These are phyloP conservation scores for Sarcocystis neurona DNA, from an alignment of 169 alveolate species.

Conservation along the genomic window DNA sequence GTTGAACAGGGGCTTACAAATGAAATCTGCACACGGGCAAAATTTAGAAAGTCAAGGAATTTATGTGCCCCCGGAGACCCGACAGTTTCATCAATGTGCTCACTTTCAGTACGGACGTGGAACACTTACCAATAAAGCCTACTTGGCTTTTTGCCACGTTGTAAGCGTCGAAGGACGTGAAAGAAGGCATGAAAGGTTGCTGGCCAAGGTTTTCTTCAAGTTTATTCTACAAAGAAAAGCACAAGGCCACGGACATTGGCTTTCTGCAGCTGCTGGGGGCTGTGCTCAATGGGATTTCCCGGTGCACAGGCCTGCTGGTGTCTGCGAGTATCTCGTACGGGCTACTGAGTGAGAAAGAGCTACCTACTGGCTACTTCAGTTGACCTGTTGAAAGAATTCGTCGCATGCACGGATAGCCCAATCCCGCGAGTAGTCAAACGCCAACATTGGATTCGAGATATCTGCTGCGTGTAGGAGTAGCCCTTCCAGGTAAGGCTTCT, in stretches of 20 bases:
- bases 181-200: constrained; percentile 49
- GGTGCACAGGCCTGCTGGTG: no score
- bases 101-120: no score
- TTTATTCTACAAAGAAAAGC: constrained; percentile 34
- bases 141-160: constrained; percentile 59
- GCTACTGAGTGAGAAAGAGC: no score
- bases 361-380: no score
- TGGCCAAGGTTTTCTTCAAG: constrained; percentile 46
- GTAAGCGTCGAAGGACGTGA: constrained; percentile 38
- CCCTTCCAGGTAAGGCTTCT: constrained; percentile 35
- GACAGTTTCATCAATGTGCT: no score
- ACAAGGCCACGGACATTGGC: no score
- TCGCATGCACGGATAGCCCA: constrained; percentile 66
- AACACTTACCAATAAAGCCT: constrained; percentile 19
- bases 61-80: no score
- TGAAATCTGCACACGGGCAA: constrained; percentile 16
- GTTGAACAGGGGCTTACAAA: constrained; percentile 16
- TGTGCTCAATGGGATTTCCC: no score
- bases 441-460: constrained; percentile 61
- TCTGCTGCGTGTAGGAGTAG: constrained; percentile 64
- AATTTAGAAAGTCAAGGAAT: no score
- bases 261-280: no score
- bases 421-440: constrained; percentile 34
- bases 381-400: constrained; percentile 56
- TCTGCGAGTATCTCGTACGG: no score